Base-by-base conservation (phyloP, 805 yeast species). In the Cyberlindnera euphorbiae region DNA sequence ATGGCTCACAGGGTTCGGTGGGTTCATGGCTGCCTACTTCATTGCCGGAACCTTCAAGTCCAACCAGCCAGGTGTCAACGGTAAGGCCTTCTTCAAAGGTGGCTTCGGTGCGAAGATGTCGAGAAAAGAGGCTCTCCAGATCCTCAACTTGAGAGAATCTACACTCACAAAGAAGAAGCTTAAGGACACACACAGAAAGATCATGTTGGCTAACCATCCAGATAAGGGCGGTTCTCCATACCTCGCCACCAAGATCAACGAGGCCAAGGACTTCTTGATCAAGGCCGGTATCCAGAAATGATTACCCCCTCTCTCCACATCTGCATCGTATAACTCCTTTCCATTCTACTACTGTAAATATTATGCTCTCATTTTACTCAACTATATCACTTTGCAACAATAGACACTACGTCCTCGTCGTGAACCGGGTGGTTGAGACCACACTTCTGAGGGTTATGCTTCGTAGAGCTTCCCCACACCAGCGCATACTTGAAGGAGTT, bases 391-490 rank as follows among this genome's bases (percentile, higher is more conserved):
- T 88, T 90, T 15, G 96, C 78, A 33, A 90, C 87, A 39, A 90
- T 77, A 33, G 93, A 81, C 16, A 93, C 90, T 13, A 90, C 98
- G 57, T 90, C 98, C 56, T 89, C 97, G 56, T 90, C 97, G 49
- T 84, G 77, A 11, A 93, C 81, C 25, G 67, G 66, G 58, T 90
- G 98, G 44, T 57, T 74, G 39, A 90, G 66, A 0, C 98, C 97
- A 68, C 97, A 90, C 56, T 90, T 90, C 56, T 90, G 98, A 4
- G 97, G 97, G 24, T 90, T 85, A 56, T 87, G 95, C 58, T 93
- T 93, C 6, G 97, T 83, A 31, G 94, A 81, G 1, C 89, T 78
- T 0, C 98, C 98, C 97, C 97, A 90, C 6, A 90, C 96, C 53
- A 88, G 63, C 1, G 97, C 97, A 58, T 89, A 88, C 58, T 88